Conservation (phyloP, 345 rosid species). For the Theobroma cacao region DNA sequence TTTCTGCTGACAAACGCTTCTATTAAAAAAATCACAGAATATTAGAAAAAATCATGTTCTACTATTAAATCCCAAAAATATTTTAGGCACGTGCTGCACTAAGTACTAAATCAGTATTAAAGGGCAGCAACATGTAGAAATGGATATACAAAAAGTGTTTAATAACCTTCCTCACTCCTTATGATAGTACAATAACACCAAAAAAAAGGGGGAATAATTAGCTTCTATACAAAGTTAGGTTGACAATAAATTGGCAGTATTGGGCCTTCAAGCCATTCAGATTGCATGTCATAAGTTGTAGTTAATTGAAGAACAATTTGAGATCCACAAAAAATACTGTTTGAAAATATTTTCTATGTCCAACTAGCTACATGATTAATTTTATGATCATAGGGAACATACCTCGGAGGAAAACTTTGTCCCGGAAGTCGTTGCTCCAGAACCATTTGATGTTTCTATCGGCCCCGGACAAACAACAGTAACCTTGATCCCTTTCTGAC, state of each 20-base stretch:
- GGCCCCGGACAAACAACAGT: conserved; percentile 98
- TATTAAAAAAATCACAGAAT: conserved; percentile 21
- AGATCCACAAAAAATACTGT: neutral
- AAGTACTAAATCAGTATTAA: neutral
- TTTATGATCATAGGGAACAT: conserved; percentile 1
- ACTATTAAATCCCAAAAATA: neutral
- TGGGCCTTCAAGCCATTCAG: neutral
- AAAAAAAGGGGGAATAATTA: neutral
- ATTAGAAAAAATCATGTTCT: neutral
- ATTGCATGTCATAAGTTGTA: neutral
- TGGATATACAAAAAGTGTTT: neutral
- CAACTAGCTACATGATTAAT: neutral
- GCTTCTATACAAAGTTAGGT: neutral
- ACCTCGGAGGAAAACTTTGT: conserved; percentile 56
- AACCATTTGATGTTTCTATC: conserved; percentile 59
- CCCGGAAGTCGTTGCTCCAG: conserved; percentile 50
- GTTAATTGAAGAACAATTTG: neutral
- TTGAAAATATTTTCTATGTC: neutral
- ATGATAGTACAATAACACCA: neutral
- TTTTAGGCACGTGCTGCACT: neutral
- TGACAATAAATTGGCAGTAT: neutral
- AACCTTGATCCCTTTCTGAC: conserved; percentile 80
- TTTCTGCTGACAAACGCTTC: conserved; percentile 79
- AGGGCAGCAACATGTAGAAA: neutral
- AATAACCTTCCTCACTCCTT: neutral